These are phyloP conservation scores for Fusarium nisikadoi DNA, from an alignment of 2,329 filamentous ascomycete species.

Conservation along the genomic window DNA sequence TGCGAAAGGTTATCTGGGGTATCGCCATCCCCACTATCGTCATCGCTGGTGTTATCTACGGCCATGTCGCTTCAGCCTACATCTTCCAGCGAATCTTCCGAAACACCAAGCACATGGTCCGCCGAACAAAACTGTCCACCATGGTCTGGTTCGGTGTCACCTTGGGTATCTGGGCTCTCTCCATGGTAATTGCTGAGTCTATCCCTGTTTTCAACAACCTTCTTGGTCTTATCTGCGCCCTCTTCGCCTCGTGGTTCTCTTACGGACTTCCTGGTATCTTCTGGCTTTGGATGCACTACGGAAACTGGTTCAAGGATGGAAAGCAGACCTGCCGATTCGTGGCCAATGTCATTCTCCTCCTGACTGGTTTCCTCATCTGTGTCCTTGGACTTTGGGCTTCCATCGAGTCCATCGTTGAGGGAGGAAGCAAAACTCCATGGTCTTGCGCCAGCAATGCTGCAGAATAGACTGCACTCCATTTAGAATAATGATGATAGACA, in stretches of 20 bases:
- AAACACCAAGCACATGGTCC: constrained; percentile 65
- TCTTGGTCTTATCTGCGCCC: constrained; percentile 68
- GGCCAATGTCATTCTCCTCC: constrained; percentile 47
- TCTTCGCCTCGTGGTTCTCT: constrained; percentile 77
- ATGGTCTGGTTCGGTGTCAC: constrained; percentile 69
- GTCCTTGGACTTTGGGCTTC: constrained; percentile 54
- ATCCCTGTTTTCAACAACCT: constrained; percentile 76
- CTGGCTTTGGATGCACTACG: constrained; percentile 60
- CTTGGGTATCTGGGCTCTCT: constrained; percentile 65
- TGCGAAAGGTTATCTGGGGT: constrained; percentile 74
- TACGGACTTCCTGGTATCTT: constrained; percentile 59
- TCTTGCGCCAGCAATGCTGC: constrained; percentile 48
- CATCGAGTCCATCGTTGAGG: constrained; percentile 49
- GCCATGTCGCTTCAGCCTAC: constrained; percentile 73
- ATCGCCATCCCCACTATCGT: constrained; percentile 73
- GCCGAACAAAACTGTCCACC: constrained; percentile 61
- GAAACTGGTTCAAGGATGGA: constrained; percentile 51
- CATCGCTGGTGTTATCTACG: constrained; percentile 77
- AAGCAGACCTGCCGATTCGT: constrained; percentile 48
- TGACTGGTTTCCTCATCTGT: constrained; percentile 51
- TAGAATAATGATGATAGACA: not conserved
- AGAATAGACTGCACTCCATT: not conserved
- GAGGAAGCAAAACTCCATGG: constrained; percentile 49
- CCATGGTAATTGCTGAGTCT: constrained; percentile 75
- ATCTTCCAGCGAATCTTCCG: constrained; percentile 72